A percentile compares a stretch with the other conserved stretches of the same genome.
phyloP scores from a whole-genome alignment of 495 filamentous ascomycete genomes.

The Neurospora sp. region DNA sequence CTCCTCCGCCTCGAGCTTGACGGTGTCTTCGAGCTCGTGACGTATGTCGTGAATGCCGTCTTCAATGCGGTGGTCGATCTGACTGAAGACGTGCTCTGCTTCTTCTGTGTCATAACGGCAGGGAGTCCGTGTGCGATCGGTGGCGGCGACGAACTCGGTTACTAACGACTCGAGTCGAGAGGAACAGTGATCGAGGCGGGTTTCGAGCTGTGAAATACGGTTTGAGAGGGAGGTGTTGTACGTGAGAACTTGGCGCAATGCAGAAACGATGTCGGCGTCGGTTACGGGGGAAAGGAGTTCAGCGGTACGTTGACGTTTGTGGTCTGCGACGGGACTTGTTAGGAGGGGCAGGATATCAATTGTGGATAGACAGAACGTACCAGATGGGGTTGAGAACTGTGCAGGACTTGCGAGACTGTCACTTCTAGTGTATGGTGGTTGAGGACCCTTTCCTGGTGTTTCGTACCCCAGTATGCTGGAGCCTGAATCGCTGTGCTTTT shows the following conservation, averaged over 20 bases:
- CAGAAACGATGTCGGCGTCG: not conserved
- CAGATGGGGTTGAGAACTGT: not conserved
- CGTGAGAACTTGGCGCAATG: conserved; percentile 1
- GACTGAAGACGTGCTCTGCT: not conserved
- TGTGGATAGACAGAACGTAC: not conserved
- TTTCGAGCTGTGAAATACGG: not conserved
- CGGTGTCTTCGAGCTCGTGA: conserved; percentile 1
- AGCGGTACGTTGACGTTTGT: conserved; percentile 3
- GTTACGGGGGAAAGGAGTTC: not conserved
- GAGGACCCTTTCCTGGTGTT: not conserved
- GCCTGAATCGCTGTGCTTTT: not conserved
- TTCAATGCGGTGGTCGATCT: not conserved
- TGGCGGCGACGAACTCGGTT: no score
- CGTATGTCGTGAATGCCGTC: not conserved
- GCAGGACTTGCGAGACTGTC: not conserved
- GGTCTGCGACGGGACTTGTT: not conserved
- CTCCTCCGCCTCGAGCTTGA: not conserved
- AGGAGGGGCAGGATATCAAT: not conserved
- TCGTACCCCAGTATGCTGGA: not conserved
- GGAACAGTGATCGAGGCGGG: not conserved
- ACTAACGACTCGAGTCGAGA: not conserved
- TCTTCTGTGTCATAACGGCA: not conserved
- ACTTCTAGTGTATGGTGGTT: not conserved
- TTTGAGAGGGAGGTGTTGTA: not conserved
- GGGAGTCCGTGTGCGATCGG: no score